phyloP scores from a whole-genome alignment of 306 rosid genomes.

The Pachyrhizus erosus region DNA sequence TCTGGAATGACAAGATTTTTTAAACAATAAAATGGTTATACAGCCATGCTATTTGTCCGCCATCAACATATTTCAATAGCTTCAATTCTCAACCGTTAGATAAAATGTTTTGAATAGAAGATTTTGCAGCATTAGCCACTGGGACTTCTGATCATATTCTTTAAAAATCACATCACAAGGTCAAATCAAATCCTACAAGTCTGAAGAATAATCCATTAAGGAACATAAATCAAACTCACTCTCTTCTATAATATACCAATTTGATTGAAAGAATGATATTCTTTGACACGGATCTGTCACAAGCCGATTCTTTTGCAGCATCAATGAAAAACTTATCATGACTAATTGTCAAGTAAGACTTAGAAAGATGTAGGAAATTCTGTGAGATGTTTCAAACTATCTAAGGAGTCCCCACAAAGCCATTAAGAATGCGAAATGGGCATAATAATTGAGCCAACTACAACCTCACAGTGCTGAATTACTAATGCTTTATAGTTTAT shows the following conservation, averaged over 20 bases:
- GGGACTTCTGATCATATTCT: neutral
- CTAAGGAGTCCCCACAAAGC: neutral
- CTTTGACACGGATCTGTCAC: neutral
- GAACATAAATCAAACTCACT: neutral
- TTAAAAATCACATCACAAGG: neutral
- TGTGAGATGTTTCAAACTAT: neutral
- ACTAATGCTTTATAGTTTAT: neutral
- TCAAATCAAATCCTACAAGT: neutral
- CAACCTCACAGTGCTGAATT: neutral
- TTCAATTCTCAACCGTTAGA: slow-evolving; percentile 20
- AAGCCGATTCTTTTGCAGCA: neutral
- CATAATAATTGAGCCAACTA: neutral
- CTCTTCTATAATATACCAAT: neutral
- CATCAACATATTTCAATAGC: slow-evolving; percentile 13
- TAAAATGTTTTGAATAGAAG: slow-evolving; percentile 13
- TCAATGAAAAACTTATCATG: neutral
- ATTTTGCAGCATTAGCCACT: slow-evolving; percentile 2
- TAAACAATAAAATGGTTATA: no score
- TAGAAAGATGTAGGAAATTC: neutral
- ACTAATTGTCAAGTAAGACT: neutral
- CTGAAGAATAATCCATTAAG: slow-evolving; percentile 4
- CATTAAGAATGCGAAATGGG: slow-evolving; percentile 19
- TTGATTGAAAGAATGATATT: neutral
- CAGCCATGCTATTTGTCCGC: neutral
- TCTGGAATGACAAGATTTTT: slow-evolving; percentile 51